Evolutionary conservation across 352 stramenopile genomes (phyloP).

Genomic region (Nothophytophthora sp.): DNA sequence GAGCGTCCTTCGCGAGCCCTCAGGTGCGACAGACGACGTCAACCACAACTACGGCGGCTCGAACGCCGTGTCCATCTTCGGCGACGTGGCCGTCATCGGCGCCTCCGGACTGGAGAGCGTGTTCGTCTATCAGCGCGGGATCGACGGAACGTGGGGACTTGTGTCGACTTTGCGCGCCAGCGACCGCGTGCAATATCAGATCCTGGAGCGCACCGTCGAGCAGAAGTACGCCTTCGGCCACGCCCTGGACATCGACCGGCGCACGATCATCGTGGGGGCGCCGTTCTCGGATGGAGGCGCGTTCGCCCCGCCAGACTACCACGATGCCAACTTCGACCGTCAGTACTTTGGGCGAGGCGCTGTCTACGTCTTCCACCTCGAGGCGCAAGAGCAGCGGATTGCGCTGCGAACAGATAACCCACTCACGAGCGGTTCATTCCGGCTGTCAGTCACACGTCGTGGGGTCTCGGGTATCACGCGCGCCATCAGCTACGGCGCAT

Average conservation of each 20-base stretch:
- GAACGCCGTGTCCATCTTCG: conserved; percentile 77
- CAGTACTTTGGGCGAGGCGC: conserved; percentile 71
- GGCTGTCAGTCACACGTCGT: conserved; percentile 62
- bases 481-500: conserved; percentile 63
- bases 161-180: conserved; percentile 60
- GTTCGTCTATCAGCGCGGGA: conserved; percentile 71
- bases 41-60: conserved; percentile 70
- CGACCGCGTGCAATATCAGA: conserved; percentile 86
- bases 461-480: conserved; percentile 61
- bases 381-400: conserved; percentile 76
- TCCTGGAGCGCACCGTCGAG: conserved; percentile 74
- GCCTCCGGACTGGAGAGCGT: conserved; percentile 68
- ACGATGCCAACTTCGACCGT: conserved; percentile 58
- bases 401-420: conserved; percentile 56
- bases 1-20: conserved; percentile 37
- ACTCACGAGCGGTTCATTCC: conserved; percentile 74
- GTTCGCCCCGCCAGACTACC: conserved; percentile 52
- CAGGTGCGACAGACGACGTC: conserved; percentile 24
- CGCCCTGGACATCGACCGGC: conserved; percentile 76
- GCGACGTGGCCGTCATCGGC: conserved; percentile 91
- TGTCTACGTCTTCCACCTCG: conserved; percentile 75
- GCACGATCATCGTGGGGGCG: conserved; percentile 90
- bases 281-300: conserved; percentile 83
- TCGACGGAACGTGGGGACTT: conserved; percentile 47
- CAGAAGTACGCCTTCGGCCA: conserved; percentile 90